Evolutionary conservation across 306 rosid species (phyloP).

Genomic region (Cotoneaster glaucophyllus): DNA sequence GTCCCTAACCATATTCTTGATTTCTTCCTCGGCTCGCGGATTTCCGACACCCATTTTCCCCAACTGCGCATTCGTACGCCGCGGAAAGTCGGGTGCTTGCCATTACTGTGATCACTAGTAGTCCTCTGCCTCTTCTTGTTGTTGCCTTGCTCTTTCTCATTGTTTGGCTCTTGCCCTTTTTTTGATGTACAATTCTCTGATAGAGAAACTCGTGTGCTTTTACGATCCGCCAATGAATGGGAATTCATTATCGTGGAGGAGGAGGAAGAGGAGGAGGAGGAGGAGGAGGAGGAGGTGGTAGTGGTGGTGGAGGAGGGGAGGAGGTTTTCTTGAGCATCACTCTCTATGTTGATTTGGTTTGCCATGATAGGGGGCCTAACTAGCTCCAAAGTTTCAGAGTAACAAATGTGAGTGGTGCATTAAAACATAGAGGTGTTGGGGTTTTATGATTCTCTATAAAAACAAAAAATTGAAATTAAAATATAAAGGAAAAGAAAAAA

Average conservation of each 20-base stretch:
- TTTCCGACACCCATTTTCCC: constrained; percentile 95
- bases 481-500: constrained; percentile 4
- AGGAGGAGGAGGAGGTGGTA: not conserved
- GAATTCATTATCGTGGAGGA: constrained; percentile 13
- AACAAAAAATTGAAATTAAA: not conserved
- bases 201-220: not conserved
- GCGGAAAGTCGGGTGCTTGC: constrained; percentile 50
- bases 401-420: constrained; percentile 29
- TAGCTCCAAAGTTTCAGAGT: constrained; percentile 19
- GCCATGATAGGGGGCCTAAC: constrained; percentile 16
- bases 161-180: constrained; percentile 9
- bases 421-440: constrained; percentile 22
- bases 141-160: constrained; percentile 15
- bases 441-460: constrained; percentile 26
- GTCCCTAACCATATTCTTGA: constrained; percentile 94
- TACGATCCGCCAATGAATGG: not conserved
- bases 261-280: constrained; percentile 22
- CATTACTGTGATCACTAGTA: constrained; percentile 5
- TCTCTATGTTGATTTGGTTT: constrained; percentile 48
- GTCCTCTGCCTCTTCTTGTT: constrained; percentile 31
- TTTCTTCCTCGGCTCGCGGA: constrained; percentile 83
- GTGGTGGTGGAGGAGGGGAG: constrained; percentile 4
- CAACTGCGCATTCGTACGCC: constrained; percentile 81
- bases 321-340: constrained; percentile 36
- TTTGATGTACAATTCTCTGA: not conserved